Conservation (phyloP, 768 basidiomycete species). For the Rhodotorula diobovata region DNA sequence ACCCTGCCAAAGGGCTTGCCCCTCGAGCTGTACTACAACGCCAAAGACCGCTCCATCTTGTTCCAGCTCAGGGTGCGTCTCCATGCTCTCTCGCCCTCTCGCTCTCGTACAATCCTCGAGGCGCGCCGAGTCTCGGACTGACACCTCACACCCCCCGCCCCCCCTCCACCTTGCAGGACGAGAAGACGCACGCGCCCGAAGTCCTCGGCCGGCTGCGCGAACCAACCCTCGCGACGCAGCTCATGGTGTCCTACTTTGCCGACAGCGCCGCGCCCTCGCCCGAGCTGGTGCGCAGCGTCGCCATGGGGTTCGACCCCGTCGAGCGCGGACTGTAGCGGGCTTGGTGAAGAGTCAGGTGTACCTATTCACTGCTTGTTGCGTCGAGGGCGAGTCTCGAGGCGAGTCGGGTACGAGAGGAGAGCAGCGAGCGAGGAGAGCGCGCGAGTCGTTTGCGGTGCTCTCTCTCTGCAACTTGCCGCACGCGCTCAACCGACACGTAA, state of each 20-base stretch:
- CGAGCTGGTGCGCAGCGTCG: conserved; percentile 27
- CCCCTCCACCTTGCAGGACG: not conserved
- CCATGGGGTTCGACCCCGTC: conserved; percentile 31
- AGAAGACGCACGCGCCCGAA: conserved; percentile 35
- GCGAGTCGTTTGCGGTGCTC: too few species aligned
- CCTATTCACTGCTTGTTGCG: too few species aligned
- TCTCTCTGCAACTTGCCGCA: too few species aligned
- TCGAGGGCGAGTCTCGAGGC: too few species aligned
- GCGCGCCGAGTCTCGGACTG: too few species aligned
- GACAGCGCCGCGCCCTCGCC: conserved; percentile 34
- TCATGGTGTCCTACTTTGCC: conserved; percentile 49
- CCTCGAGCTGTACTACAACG: conserved; percentile 43
- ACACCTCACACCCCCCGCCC: too few species aligned
- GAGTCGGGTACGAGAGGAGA: too few species aligned
- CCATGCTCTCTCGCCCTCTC: too few species aligned
- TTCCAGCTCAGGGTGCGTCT: conserved; percentile 46
- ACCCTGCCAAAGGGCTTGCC: conserved; percentile 46
- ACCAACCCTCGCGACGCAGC: conserved; percentile 44
- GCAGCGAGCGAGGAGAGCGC: too few species aligned
- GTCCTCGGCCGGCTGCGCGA: conserved; percentile 46
- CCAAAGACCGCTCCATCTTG: conserved; percentile 41
- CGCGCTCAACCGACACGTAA: too few species aligned
- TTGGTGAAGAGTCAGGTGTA: too few species aligned
- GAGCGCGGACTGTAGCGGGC: too few species aligned
- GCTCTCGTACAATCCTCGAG: not conserved